A percentile compares a stretch with the other conserved stretches of the same genome.
phyloP scores from a whole-genome alignment of 2,329 filamentous ascomycete species.

The Neophaeococcomyces aloes region DNA sequence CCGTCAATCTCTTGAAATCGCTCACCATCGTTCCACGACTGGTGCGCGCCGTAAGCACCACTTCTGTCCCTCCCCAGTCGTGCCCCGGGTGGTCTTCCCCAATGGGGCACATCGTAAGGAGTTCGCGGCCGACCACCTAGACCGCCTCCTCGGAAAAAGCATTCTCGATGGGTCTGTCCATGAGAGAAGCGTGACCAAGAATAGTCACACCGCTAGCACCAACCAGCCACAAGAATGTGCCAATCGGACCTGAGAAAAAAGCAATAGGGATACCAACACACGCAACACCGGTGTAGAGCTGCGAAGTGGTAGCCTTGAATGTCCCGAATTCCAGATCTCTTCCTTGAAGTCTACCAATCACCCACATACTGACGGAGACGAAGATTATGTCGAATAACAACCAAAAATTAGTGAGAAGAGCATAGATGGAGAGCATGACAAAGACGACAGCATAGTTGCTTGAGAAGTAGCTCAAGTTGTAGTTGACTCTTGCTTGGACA shows the following conservation, averaged over 20 bases:
- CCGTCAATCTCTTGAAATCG: slow-evolving; percentile 33
- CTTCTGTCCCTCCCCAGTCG: slow-evolving; percentile 48
- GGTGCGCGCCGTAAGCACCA: slow-evolving; percentile 38
- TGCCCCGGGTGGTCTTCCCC: slow-evolving; percentile 99
- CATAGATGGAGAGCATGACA: slow-evolving; percentile 91
- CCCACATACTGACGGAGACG: slow-evolving; percentile 74
- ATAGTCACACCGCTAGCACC: slow-evolving; percentile 90
- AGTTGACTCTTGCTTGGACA: slow-evolving; percentile 85
- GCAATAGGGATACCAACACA: slow-evolving; percentile 74
- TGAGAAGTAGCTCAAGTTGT: slow-evolving; percentile 93
- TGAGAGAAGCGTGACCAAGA: slow-evolving; percentile 83
- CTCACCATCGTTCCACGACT: slow-evolving; percentile 40
- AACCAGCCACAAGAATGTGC: slow-evolving; percentile 86
- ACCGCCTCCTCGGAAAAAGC: slow-evolving; percentile 99
- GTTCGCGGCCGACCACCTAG: slow-evolving; percentile 99
- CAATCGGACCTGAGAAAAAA: slow-evolving; percentile 72
- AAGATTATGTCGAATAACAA: slow-evolving; percentile 90
- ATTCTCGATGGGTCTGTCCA: slow-evolving; percentile 99
- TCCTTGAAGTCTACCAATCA: slow-evolving; percentile 83
- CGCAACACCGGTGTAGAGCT: slow-evolving; percentile 84
- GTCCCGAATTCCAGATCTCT: slow-evolving; percentile 78
- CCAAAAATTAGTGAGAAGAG: slow-evolving; percentile 72
- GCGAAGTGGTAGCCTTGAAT: slow-evolving; percentile 73
- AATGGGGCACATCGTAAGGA: slow-evolving; percentile 80
- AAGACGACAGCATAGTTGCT: slow-evolving; percentile 97